A percentile compares a stretch with the other conserved stretches of the same genome.
These are phyloP conservation scores for Gaultheria prostrata DNA, from an alignment of 148 eudicot genomes.

Conservation along the genomic window DNA sequence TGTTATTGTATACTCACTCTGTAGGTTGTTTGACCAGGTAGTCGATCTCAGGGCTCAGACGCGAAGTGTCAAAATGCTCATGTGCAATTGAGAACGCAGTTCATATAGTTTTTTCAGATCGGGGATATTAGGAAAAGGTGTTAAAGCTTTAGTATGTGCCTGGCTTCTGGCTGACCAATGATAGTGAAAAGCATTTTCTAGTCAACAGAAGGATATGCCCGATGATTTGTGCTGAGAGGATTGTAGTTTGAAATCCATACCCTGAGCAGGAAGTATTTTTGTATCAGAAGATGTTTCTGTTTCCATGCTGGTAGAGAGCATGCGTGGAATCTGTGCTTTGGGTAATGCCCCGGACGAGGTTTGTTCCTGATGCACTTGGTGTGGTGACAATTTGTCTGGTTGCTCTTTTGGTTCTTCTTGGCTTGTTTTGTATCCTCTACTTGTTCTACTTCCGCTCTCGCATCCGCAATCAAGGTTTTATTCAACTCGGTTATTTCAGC, in stretches of 20 bases:
- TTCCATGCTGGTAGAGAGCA: constrained; percentile 97
- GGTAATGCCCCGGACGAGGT: constrained; percentile 98
- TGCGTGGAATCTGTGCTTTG: constrained; percentile 89
- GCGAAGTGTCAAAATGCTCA: neutral
- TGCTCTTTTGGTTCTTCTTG: constrained; percentile 53
- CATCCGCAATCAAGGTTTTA: constrained; percentile 41
- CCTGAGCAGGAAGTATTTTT: constrained; percentile 8
- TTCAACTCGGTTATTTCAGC: constrained; percentile 73
- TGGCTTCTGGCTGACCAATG: neutral
- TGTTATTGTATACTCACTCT: neutral
- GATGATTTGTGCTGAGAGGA: constrained; percentile 8
- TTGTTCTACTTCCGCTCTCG: constrained; percentile 67
- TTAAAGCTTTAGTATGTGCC: neutral
- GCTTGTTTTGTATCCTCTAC: constrained; percentile 71
- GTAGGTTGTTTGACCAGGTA: constrained; percentile 11
- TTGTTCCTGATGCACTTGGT: constrained; percentile 94
- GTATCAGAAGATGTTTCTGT: constrained; percentile 31
- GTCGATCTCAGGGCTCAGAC: neutral
- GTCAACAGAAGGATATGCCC: neutral
- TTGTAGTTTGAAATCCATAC: neutral
- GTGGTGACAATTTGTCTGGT: constrained; percentile 91
- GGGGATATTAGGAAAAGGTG: neutral
- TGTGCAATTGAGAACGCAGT: neutral
- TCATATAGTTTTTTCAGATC: neutral
- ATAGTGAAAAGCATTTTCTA: neutral